Conservation (phyloP, 164 flowering plant genomes). For the Amborella trichopoda region DNA sequence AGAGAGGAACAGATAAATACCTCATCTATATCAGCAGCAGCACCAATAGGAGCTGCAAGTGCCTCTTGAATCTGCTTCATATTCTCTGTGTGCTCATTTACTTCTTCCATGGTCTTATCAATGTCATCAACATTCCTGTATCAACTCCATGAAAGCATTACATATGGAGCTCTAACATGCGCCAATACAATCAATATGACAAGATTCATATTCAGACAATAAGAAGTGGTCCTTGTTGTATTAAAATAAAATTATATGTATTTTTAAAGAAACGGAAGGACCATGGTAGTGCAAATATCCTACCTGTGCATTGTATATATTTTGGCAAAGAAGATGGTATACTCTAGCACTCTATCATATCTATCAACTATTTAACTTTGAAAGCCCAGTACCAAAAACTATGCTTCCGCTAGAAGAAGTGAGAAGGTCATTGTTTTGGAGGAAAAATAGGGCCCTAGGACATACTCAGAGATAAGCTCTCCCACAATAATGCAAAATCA, state of each 20-base stretch:
- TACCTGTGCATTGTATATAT: neutral
- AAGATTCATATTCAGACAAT: neutral
- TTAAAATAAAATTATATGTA: neutral
- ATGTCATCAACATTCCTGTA: conserved; percentile 10
- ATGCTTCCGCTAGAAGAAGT: no score
- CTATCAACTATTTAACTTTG: no score
- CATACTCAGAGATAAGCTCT: no score
- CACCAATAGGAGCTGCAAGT: conserved; percentile 6
- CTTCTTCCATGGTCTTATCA: conserved; percentile 8
- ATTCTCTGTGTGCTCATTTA: conserved; percentile 7
- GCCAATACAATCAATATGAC: neutral
- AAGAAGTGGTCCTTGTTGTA: neutral
- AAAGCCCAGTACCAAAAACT: no score
- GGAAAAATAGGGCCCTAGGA: no score
- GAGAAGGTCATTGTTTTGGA: no score
- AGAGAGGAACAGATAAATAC: neutral
- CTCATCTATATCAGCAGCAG: conserved; percentile 8
- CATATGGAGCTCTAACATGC: neutral
- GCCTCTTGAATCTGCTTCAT: conserved; percentile 13
- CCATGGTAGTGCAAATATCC: neutral
- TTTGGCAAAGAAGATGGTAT: neutral
- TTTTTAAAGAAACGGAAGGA: neutral
- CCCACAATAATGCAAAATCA: no score
- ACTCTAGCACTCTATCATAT: neutral
- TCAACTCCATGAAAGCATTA: neutral